Base-by-base conservation (phyloP, 2,329 filamentous ascomycete genomes). In the Xylariomycetidae sp. region DNA sequence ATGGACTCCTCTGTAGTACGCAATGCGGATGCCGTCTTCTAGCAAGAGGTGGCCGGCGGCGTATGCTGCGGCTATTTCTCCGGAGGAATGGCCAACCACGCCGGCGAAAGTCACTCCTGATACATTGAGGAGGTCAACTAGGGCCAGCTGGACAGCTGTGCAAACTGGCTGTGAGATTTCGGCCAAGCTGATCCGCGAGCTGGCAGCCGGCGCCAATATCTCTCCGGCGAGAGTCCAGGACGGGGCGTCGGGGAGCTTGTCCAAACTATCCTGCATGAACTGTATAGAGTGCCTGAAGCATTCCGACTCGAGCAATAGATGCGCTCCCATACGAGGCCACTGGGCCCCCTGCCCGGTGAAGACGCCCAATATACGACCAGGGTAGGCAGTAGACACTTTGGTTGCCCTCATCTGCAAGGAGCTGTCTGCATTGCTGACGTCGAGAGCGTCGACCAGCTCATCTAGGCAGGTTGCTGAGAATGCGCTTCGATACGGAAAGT, bases 91-190 rank as follows among this genome's bases (percentile, higher is more conserved):
- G 20, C 20, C 68, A 5, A 68, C 54, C 0, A 67, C 63, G 2
- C 51, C 54, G 3, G 38, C 25, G 7, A 63, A 57, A 1, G 31
- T 28, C 14, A 70, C 35, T 2, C 59, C 60, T 8, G 56, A 56
- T 0, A 45, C 38, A 0, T 36, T 33, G 11, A 58, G 40, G 3
- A 52, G 28, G 8, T 54, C 47, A 7, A 56, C 44, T 1, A 58
- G 33, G 3, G 45, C 37, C 3, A 54, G 34, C 32, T 58, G 49
- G 1, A 58, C 19, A 1, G 48, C 55, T 1, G 55, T 57, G 17
- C 53, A 57, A 1, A 55, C 34, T 1, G 54, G 53, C 25, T 58
- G 56, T 6, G 53, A 52, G 11, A 57, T 27, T 14, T 49, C 50
- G 2, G 54, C 50, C 7, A 46, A 27, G 18, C 40, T 22, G 3